phyloP scores from a whole-genome alignment of 73 alveolate species.

The Uronychia setigera region DNA sequence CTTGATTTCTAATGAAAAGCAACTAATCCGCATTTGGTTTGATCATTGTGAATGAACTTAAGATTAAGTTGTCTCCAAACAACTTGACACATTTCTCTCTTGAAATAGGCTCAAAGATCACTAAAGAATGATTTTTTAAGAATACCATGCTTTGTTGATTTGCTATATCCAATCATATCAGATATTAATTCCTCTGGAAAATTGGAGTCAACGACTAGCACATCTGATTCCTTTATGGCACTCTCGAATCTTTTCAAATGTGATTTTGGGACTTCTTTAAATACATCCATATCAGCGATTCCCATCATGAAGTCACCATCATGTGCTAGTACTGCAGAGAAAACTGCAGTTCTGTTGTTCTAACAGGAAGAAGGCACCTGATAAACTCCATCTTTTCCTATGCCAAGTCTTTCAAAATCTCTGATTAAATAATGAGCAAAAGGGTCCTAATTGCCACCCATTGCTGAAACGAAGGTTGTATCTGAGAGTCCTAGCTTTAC shows the following conservation, averaged over 20 bases:
- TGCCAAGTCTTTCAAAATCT: neutral
- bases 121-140: neutral
- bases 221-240: neutral
- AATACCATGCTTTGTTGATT: neutral
- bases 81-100: constrained; percentile 17
- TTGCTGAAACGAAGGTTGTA: constrained; percentile 20
- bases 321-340: constrained; percentile 20
- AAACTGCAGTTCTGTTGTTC: constrained; percentile 33
- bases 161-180: constrained; percentile 1
- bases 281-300: constrained; percentile 48
- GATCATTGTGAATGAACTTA: constrained; percentile 13
- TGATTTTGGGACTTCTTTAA: constrained; percentile 3
- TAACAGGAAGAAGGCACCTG: neutral
- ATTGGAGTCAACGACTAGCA: constrained; percentile 22
- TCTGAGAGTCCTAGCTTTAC: constrained; percentile 20
- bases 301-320: constrained; percentile 48
- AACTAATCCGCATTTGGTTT: constrained; percentile 36
- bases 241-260: constrained; percentile 2
- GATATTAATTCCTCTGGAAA: constrained; percentile 11
- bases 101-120: constrained; percentile 38
- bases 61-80: constrained; percentile 11
- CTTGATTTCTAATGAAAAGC: constrained; percentile 14
- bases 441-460: constrained; percentile 32
- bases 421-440: neutral
- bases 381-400: neutral